phyloP scores from a whole-genome alignment of 441 rosid genomes.

The Sinapis alba region DNA sequence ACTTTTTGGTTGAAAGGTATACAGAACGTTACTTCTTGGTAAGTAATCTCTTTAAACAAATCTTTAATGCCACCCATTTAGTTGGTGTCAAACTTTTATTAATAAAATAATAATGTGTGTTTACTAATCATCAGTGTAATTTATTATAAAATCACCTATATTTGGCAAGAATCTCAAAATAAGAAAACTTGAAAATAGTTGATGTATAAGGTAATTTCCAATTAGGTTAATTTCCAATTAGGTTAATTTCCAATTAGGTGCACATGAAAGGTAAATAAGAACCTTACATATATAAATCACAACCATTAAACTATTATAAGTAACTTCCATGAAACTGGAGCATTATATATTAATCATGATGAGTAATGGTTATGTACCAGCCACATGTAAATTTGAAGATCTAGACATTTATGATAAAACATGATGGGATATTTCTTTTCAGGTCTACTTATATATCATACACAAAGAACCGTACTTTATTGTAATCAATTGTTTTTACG shows the following conservation, averaged over 20 bases:
- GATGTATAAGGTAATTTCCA: constrained; percentile 3
- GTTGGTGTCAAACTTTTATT: constrained; percentile 22
- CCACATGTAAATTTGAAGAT: constrained; percentile 29
- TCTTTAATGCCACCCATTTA: neutral
- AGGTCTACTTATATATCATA: constrained; percentile 26
- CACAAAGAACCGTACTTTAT: constrained; percentile 23
- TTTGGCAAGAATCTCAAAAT: constrained; percentile 10
- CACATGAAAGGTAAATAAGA: constrained; percentile 19
- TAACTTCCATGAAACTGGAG: neutral
- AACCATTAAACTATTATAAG: neutral
- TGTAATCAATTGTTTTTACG: neutral
- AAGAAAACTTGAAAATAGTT: neutral
- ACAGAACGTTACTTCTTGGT: neutral
- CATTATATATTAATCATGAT: neutral
- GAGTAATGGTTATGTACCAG: constrained; percentile 15
- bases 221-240: constrained; percentile 11
- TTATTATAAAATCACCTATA: constrained; percentile 17
- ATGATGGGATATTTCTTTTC: constrained; percentile 33
- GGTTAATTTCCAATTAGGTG: constrained; percentile 31
- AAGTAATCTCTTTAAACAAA: constrained; percentile 7
- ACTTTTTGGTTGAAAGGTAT: neutral
- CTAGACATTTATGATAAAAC: constrained; percentile 34
- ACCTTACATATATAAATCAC: constrained; percentile 17
- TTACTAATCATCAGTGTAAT: neutral
- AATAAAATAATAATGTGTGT: neutral